phyloP scores from a whole-genome alignment of 148 eudicot species.

The Rhododendron ovatum region DNA sequence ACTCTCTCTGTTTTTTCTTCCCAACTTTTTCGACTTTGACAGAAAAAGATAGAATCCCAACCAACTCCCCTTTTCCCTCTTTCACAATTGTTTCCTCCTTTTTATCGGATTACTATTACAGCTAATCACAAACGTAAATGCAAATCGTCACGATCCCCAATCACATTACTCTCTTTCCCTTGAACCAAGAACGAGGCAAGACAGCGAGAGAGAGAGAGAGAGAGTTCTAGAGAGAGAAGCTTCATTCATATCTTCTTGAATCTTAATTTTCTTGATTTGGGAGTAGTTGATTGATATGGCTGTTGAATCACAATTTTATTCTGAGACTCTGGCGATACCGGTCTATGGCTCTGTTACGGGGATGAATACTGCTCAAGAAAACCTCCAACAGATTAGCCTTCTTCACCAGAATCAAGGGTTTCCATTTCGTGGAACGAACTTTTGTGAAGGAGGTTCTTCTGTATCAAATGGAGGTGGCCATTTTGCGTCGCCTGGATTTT shows the following conservation, averaged over 20 bases:
- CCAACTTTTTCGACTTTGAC: conserved; percentile 8
- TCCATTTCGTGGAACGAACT: neutral
- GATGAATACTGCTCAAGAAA: conserved; percentile 12
- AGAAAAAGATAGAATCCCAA: conserved; percentile 10
- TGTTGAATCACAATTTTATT: conserved; percentile 25
- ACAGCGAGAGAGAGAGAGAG: neutral
- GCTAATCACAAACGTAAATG: no score
- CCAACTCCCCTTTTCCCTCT: neutral
- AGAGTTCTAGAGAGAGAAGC: neutral
- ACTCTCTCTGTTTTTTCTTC: conserved; percentile 1
- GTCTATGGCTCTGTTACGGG: conserved; percentile 18
- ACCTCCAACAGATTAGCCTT: neutral
- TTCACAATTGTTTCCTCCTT: neutral
- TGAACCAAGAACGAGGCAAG: neutral
- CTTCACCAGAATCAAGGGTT: conserved; percentile 11
- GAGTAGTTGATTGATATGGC: conserved; percentile 14
- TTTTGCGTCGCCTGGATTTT: conserved; percentile 14
- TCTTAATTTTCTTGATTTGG: neutral
- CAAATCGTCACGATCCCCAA: neutral
- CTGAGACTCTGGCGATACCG: conserved; percentile 16
- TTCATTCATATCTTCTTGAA: neutral
- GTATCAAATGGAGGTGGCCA: neutral
- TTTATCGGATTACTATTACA: neutral
- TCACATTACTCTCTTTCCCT: neutral
- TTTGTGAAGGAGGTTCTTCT: conserved; percentile 1